A percentile compares a stretch with the other conserved stretches of the same genome.
phyloP scores from a whole-genome alignment of 2,329 filamentous ascomycete genomes.

The Fusarium citri region DNA sequence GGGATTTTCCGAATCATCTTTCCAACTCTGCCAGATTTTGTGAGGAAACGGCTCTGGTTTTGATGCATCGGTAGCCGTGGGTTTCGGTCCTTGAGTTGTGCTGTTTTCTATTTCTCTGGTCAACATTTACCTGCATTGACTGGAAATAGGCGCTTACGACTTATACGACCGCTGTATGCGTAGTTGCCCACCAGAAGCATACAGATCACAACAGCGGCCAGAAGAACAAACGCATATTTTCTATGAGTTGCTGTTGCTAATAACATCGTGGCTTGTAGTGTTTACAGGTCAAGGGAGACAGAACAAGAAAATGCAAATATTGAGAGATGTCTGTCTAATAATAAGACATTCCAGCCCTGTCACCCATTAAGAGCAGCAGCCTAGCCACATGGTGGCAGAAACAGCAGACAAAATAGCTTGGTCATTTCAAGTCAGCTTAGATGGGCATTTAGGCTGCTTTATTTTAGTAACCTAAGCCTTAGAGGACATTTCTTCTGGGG shows the following conservation, averaged over 20 bases:
- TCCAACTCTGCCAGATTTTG: constrained; percentile 52
- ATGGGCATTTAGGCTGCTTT: too few relatives aligned
- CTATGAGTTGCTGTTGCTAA: background rate
- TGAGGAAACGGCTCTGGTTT: constrained; percentile 25
- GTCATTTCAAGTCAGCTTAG: too few relatives aligned
- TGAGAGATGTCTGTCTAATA: background rate
- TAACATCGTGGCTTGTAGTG: background rate
- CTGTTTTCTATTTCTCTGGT: constrained; percentile 7
- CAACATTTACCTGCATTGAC: background rate
- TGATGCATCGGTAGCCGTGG: background rate
- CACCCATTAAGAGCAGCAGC: background rate
- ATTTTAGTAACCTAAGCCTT: too few relatives aligned
- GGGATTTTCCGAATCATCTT: constrained; percentile 46
- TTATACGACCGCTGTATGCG: constrained; percentile 15
- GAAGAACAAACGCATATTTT: constrained; percentile 12
- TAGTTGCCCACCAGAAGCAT: constrained; percentile 19
- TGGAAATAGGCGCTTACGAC: constrained; percentile 4
- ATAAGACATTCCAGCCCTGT: constrained; percentile 6
- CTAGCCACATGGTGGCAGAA: too few relatives aligned
- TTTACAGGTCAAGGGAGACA: background rate
- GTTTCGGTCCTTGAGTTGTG: background rate
- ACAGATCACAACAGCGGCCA: constrained; percentile 7
- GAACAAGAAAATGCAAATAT: background rate
- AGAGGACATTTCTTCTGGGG: background rate
- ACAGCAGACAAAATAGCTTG: background rate